These are phyloP conservation scores for Polytrichum formosum DNA, from an alignment of 225 moss, liverwort and hornwort species.

Conservation along the genomic window DNA sequence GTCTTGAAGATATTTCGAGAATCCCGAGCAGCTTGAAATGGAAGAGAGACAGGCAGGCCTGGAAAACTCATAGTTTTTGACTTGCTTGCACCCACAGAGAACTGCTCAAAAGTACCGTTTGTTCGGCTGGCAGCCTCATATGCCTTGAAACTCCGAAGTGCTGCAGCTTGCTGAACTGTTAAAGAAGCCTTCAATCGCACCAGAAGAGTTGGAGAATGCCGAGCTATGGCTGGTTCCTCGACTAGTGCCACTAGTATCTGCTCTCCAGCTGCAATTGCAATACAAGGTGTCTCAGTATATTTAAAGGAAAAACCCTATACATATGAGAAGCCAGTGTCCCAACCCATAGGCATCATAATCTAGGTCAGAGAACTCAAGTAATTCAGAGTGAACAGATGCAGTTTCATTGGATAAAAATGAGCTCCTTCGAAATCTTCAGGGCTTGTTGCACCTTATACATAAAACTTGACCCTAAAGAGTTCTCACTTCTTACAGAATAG, in stretches of 20 bases:
- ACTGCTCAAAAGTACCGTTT: slow-evolving; percentile 44
- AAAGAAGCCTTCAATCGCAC: slow-evolving; percentile 60
- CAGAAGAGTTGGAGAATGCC: slow-evolving; percentile 53
- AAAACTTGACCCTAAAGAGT: no score
- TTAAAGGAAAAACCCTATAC: no score
- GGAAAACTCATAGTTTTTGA: slow-evolving; percentile 22
- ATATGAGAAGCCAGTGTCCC: no score
- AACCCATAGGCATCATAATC: no score
- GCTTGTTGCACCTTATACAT: no score
- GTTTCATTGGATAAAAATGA: no score
- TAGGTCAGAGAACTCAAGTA: no score
- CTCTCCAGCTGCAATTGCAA: slow-evolving; percentile 54
- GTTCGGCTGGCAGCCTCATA: slow-evolving; percentile 59
- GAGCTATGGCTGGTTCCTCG: slow-evolving; percentile 65
- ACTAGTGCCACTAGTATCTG: slow-evolving; percentile 56
- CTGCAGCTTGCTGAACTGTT: slow-evolving; percentile 66
- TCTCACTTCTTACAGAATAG: no score
- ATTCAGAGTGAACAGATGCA: no score
- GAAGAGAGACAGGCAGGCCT: slow-evolving; percentile 62
- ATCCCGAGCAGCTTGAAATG: slow-evolving; percentile 69
- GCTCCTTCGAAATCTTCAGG: no score
- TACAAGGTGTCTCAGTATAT: no score
- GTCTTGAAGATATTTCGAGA: slow-evolving; percentile 74
- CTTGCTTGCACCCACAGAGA: slow-evolving; percentile 33
- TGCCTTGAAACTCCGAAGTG: slow-evolving; percentile 68